Percentiles rank a stretch among this genome's conserved stretches.
Conservation (phyloP, 2,329 filamentous ascomycete species). For the Amylocarpus encephaloides region DNA sequence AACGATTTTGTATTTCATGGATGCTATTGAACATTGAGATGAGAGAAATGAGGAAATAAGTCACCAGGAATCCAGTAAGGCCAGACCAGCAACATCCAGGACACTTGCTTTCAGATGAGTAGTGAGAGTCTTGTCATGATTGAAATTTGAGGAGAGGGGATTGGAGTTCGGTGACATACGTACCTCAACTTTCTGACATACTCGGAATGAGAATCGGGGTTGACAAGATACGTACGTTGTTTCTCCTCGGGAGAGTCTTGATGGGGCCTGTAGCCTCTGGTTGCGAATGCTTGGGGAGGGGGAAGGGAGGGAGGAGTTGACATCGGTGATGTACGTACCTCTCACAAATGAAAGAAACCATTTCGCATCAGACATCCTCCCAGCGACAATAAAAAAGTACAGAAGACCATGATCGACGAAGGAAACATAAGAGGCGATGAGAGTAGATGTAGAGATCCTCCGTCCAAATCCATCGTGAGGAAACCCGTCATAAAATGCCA, state of each 20-base stretch:
- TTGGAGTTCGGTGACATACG: conserved; percentile 10
- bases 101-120: conserved; percentile 27
- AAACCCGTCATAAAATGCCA: conserved; percentile 3
- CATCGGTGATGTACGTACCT: conserved; percentile 25
- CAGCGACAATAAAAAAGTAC: conserved; percentile 4
- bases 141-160: not conserved
- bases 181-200: conserved; percentile 5
- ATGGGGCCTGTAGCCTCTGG: not conserved
- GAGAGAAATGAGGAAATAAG: not conserved
- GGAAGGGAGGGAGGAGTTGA: not conserved
- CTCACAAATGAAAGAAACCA: conserved; percentile 7
- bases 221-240: not conserved
- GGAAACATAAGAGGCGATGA: conserved; percentile 14
- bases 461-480: conserved; percentile 1
- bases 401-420: conserved; percentile 8
- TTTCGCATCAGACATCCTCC: conserved; percentile 5
- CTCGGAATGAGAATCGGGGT: too few relatives aligned
- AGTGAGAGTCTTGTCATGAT: conserved; percentile 18
- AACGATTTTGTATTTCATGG: not conserved
- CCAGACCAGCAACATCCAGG: not conserved
- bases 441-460: conserved; percentile 25
- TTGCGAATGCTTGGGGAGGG: not conserved
- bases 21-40: not conserved
- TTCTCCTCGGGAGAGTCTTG: not conserved
- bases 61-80: not conserved